Conservation (phyloP, 441 rosid genomes). For the Arabidopsis hybrid region DNA sequence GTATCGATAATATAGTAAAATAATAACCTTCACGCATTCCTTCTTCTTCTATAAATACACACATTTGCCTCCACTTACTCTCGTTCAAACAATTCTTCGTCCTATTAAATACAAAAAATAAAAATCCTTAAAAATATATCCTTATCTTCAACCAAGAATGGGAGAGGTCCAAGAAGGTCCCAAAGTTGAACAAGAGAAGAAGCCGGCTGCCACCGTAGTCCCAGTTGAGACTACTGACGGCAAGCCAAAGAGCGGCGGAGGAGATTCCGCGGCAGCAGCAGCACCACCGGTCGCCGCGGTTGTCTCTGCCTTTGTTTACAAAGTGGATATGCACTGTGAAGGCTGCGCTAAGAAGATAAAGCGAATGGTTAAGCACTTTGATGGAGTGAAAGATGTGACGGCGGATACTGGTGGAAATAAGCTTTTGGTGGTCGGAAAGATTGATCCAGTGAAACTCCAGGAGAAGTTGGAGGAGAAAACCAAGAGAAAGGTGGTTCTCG, state of each 20-base stretch:
- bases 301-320: constrained; percentile 57
- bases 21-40: constrained; percentile 12
- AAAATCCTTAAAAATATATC: neutral
- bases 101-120: neutral
- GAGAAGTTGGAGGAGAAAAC: constrained; percentile 64
- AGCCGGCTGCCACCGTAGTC: constrained; percentile 49
- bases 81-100: constrained; percentile 44
- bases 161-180: constrained; percentile 71
- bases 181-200: constrained; percentile 61
- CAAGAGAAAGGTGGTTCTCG: constrained; percentile 73
- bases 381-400: constrained; percentile 75
- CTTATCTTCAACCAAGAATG: constrained; percentile 50
- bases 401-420: constrained; percentile 60
- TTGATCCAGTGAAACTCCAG: constrained; percentile 64
- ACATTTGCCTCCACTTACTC: constrained; percentile 40
- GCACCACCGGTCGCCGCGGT: constrained; percentile 13
- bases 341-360: constrained; percentile 88
- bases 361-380: constrained; percentile 53
- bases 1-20: constrained; percentile 13
- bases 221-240: constrained; percentile 16
- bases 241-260: constrained; percentile 38
- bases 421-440: constrained; percentile 74
- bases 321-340: constrained; percentile 87
- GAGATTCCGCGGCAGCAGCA: constrained; percentile 29
- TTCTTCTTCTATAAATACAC: constrained; percentile 42